Conservation (phyloP, 192 early-diverging fungal species). For the Coemansia sp. region DNA sequence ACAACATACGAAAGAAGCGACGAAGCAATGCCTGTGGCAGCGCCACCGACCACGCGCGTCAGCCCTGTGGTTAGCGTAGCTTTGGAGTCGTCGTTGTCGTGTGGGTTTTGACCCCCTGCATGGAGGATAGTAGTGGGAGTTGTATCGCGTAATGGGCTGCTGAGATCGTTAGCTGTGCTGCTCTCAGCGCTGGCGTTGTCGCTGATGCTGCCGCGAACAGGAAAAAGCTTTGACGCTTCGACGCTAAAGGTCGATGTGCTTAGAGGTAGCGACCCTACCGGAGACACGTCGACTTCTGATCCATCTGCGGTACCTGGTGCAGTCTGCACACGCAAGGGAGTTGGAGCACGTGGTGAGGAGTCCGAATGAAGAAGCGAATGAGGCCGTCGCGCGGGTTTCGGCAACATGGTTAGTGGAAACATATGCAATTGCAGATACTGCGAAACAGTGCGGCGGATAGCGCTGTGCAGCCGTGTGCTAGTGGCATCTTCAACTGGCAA, state of each 20-base stretch:
- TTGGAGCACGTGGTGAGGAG: slow-evolving; percentile 1
- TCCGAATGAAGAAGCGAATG: neutral
- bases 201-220: neutral
- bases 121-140: neutral
- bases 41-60: slow-evolving; percentile 6
- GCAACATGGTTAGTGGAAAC: slow-evolving; percentile 73
- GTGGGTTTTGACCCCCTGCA: neutral
- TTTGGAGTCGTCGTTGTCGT: neutral
- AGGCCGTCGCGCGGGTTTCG: slow-evolving; percentile 56
- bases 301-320: neutral
- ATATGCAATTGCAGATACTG: slow-evolving; percentile 76
- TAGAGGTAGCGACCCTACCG: slow-evolving; percentile 15
- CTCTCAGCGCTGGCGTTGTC: slow-evolving; percentile 4
- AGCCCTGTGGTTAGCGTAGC: neutral
- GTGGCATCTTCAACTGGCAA: slow-evolving; percentile 54
- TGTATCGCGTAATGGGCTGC: slow-evolving; percentile 3
- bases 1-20: slow-evolving; percentile 29
- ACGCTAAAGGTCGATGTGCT: slow-evolving; percentile 21
- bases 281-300: neutral
- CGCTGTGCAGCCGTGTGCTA: slow-evolving; percentile 61
- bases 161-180: slow-evolving; percentile 5
- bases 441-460: slow-evolving; percentile 62
- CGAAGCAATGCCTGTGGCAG: slow-evolving; percentile 16
- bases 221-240: neutral
- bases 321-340: slow-evolving; percentile 8